Evolutionary conservation across 108 stramenopile species (phyloP), one percentile per base, ranked within the genome.

Genomic region (Cylindrotheca closterium): DNA sequence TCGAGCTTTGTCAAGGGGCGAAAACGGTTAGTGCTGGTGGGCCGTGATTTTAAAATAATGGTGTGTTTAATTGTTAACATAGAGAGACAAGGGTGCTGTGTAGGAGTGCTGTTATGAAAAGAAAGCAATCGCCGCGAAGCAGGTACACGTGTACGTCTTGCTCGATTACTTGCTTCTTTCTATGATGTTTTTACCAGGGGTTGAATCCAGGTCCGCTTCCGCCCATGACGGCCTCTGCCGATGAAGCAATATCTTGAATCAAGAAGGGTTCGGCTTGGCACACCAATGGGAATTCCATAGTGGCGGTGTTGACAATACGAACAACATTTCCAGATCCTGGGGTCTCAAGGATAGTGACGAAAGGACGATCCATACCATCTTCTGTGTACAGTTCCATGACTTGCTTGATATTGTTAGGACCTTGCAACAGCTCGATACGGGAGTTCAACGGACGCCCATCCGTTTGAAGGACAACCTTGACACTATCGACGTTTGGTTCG

Each of bases 371-470:
- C 74, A 80, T 66, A 61, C 91, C 91, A 49, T 88, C 87, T 70
- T 88, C 85, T 57, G 87, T 88, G 83, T 88, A 92, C 15, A 92
- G 67, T 65, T 88, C 90, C 64, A 88, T 81, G 22, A 88, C 85
- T 62, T 92, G 90, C 77, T 92, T 92, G 90, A 80, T 86, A 74
- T 92, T 88, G 77, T 92, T 92, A 31, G 90, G 90, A 65, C 90
- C 90, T 74, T 86, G 87, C 47, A 86, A 70, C 50, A 92, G 75
- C 65, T 88, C 91, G 58, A 92, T 86, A 47, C 85, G 71, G 52
- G 91, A 85, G 60, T 92, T 92, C 68, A 92, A 67, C 3, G 87
- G 87, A 81, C 91, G 91, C 66, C 87, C 91, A 60, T 88, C 91
- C 22, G 85, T 88, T 77, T 85, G 82, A 47, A 92, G 71, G 23